These are phyloP conservation scores for Meyerozyma smithsonii DNA, from an alignment of 1,139 yeast species.

Conservation along the genomic window DNA sequence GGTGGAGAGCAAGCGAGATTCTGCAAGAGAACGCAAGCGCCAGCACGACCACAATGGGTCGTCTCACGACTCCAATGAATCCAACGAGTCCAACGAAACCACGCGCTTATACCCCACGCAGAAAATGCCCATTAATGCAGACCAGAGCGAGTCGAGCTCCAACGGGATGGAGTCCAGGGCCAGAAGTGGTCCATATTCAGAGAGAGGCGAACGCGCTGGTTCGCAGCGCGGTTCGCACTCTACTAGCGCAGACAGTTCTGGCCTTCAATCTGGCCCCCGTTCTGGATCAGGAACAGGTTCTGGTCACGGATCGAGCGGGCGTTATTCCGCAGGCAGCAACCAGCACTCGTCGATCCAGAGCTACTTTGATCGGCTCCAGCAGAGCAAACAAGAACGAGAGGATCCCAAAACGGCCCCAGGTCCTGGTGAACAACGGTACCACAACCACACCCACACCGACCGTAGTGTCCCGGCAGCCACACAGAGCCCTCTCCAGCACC, in stretches of 20 bases:
- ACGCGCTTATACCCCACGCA: background rate
- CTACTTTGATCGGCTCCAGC: background rate
- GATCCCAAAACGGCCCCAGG: background rate
- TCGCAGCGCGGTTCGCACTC: background rate
- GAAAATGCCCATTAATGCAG: background rate
- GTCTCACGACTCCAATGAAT: slow-evolving; percentile 1
- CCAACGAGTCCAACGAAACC: slow-evolving; percentile 1
- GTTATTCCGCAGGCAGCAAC: background rate
- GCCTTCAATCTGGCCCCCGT: background rate
- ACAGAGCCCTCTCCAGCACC: no score
- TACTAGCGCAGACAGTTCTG: no score
- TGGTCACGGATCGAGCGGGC: background rate
- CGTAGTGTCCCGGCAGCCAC: no score
- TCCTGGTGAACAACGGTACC: background rate
- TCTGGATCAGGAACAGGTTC: background rate
- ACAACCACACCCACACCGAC: no score
- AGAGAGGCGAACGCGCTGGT: no score
- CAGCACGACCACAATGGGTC: background rate
- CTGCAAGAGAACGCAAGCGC: slow-evolving; percentile 2
- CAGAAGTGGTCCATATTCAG: background rate
- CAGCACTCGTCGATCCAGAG: background rate
- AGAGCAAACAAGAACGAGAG: background rate
- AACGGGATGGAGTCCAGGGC: background rate
- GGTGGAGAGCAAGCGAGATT: slow-evolving; percentile 15
- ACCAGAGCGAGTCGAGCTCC: background rate